phyloP scores from a whole-genome alignment of 2,329 filamentous ascomycete species.

The Nemania sp. region DNA sequence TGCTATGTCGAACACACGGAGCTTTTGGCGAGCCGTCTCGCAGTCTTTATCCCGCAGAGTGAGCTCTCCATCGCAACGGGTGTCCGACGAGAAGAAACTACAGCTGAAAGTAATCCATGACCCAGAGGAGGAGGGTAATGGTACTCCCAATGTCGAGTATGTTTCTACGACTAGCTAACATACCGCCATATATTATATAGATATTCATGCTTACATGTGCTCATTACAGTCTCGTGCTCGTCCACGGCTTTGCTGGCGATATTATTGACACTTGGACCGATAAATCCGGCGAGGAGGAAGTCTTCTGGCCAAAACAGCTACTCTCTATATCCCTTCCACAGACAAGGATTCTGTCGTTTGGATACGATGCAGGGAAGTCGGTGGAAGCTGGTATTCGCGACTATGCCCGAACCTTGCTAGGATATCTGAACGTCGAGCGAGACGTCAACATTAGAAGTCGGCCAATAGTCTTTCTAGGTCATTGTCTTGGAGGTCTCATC shows the following conservation, averaged over 20 bases:
- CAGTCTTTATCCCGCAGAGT: neutral
- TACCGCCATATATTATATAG: neutral
- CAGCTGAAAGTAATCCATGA: neutral
- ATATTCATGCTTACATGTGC: neutral
- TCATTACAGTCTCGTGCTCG: neutral
- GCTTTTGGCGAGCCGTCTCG: neutral
- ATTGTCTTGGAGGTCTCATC: constrained; percentile 24
- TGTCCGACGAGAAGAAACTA: neutral
- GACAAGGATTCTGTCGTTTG: constrained; percentile 22
- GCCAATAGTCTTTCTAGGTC: constrained; percentile 20
- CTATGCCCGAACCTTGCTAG: constrained; percentile 5
- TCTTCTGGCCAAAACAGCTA: constrained; percentile 16
- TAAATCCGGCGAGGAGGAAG: neutral
- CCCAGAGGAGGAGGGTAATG: neutral
- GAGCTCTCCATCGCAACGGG: neutral
- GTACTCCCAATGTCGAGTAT: neutral
- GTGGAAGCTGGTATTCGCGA: neutral
- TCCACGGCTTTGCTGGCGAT: constrained; percentile 16
- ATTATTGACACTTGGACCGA: constrained; percentile 12
- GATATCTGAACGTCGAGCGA: neutral
- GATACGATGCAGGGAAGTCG: constrained; percentile 6
- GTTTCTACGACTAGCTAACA: neutral
- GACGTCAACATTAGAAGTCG: neutral
- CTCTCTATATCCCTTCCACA: neutral
- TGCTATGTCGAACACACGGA: neutral